Percentiles rank a stretch among this genome's conserved stretches.
phyloP scores from a whole-genome alignment of 1,139 yeast species.

The Geotrichum aggregatum region DNA sequence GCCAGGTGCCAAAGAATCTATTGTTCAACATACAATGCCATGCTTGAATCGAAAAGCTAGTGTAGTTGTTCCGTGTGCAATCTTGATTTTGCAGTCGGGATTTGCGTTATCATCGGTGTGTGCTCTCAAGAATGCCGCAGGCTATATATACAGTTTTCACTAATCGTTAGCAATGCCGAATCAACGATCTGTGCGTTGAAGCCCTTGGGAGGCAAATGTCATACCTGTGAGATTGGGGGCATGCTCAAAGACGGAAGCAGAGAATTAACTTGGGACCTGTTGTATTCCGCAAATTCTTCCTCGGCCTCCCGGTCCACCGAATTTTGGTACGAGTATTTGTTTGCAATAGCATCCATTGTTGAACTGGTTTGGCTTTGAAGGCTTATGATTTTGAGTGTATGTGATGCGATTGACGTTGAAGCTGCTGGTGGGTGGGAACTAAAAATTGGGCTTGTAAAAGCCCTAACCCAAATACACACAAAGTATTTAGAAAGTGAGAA shows the following conservation, averaged over 20 bases:
- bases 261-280: conserved; percentile 17
- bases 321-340: conserved; percentile 23
- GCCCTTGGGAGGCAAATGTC: conserved; percentile 21
- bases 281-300: conserved; percentile 17
- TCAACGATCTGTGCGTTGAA: too few species aligned
- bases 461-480: too few species aligned
- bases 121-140: conserved; percentile 94
- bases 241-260: conserved; percentile 60
- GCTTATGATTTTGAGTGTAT: neutral
- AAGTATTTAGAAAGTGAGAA: too few species aligned
- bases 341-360: conserved; percentile 30
- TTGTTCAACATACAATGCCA: conserved; percentile 64
- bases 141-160: conserved; percentile 46
- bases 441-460: too few species aligned
- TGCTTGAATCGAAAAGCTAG: conserved; percentile 93
- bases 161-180: conserved; percentile 5
- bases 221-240: conserved; percentile 71
- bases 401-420: neutral
- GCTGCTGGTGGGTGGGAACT: neutral
- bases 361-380: too few species aligned
- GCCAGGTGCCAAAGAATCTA: too few species aligned
- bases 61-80: conserved; percentile 98
- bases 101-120: conserved; percentile 92
- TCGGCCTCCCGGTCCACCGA: conserved; percentile 17
- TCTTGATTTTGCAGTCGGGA: conserved; percentile 91